A percentile compares a stretch with the other conserved stretches of the same genome.
Evolutionary conservation across 2,329 filamentous ascomycete species (phyloP).

Genomic region (Ophiostoma perfectum): DNA sequence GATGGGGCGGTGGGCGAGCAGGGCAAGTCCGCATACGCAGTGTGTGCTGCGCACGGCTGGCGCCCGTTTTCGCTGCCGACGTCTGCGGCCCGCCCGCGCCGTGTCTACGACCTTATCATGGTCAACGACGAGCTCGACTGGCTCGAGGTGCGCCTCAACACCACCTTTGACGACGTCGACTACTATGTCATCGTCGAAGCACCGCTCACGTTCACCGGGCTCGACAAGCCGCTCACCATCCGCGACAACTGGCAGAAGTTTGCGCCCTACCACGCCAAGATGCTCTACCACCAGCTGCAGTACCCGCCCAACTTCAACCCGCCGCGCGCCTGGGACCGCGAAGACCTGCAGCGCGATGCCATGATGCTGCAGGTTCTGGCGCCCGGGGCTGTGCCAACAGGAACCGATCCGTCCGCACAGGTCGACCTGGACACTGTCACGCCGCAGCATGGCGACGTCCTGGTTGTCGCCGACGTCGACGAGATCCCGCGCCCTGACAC

Average conservation of each 20-base stretch:
- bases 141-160: slow-evolving; percentile 58
- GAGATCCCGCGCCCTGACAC: slow-evolving; percentile 53
- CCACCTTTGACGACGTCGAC: slow-evolving; percentile 54
- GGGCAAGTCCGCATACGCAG: slow-evolving; percentile 12
- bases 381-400: not conserved
- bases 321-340: slow-evolving; percentile 42
- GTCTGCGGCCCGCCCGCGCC: slow-evolving; percentile 34
- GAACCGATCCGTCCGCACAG: not conserved
- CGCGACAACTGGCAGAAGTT: slow-evolving; percentile 50
- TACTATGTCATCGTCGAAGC: slow-evolving; percentile 62
- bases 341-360: slow-evolving; percentile 49
- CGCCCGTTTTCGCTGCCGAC: slow-evolving; percentile 30
- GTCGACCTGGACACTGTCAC: slow-evolving; percentile 29
- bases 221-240: slow-evolving; percentile 50
- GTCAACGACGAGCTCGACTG: slow-evolving; percentile 60
- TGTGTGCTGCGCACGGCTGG: slow-evolving; percentile 39
- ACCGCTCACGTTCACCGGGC: slow-evolving; percentile 52
- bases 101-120: slow-evolving; percentile 58
- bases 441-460: slow-evolving; percentile 46
- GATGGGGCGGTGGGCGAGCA: not conserved
- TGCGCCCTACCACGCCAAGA: slow-evolving; percentile 50
- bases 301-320: slow-evolving; percentile 41
- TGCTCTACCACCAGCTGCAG: slow-evolving; percentile 52
- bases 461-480: slow-evolving; percentile 56
- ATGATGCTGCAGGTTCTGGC: slow-evolving; percentile 52